Evolutionary conservation across 192 early-diverging fungal species (phyloP).

Genomic region (Coemansia sp.): DNA sequence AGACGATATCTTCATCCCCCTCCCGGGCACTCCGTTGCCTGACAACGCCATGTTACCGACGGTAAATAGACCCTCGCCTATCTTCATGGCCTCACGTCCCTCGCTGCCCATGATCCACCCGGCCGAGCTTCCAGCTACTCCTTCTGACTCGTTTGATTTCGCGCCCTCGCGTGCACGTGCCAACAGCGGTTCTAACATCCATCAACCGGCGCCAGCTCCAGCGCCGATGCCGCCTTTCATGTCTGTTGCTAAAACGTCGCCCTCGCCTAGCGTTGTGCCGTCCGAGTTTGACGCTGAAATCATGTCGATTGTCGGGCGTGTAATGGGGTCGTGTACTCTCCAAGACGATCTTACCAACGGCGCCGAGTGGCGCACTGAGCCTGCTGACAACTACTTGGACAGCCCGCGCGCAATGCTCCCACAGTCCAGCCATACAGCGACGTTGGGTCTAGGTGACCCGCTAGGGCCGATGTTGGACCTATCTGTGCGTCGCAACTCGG

Average conservation of each 20-base stretch:
- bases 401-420: background rate
- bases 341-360: constrained; percentile 42
- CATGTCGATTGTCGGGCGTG: constrained; percentile 44
- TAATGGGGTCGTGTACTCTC: constrained; percentile 43
- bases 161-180: constrained; percentile 22
- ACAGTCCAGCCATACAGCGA: constrained; percentile 1
- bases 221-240: background rate
- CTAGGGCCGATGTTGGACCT: constrained; percentile 17
- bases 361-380: constrained; percentile 45
- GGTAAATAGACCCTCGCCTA: constrained; percentile 7
- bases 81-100: constrained; percentile 19
- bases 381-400: background rate
- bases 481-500: constrained; percentile 36
- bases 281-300: constrained; percentile 49
- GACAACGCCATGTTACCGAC: constrained; percentile 25
- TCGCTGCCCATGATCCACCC: constrained; percentile 22
- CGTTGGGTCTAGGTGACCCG: constrained; percentile 4
- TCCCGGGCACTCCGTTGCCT: constrained; percentile 12
- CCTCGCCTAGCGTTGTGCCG: constrained; percentile 16
- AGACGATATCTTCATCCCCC: background rate
- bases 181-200: constrained; percentile 35
- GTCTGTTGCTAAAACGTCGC: background rate
- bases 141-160: constrained; percentile 4
- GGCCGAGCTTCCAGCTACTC: constrained; percentile 1
- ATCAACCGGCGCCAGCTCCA: constrained; percentile 8